Conservation (phyloP, 768 basidiomycete genomes). For the Boletus subparvulus region DNA sequence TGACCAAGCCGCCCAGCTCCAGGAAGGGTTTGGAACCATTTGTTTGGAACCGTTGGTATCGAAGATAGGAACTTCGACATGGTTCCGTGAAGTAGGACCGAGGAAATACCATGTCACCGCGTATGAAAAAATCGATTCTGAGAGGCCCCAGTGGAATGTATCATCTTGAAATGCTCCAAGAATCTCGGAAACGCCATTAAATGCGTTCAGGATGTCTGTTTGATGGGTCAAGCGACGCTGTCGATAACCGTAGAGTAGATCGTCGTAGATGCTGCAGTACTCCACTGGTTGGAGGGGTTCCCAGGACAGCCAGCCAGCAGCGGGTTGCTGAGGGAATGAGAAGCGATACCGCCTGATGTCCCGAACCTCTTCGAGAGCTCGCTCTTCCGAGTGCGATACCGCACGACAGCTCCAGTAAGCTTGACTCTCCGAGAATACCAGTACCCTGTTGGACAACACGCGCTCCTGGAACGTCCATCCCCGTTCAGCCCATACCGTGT, state of each 20-base stretch:
- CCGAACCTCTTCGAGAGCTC: slow-evolving; percentile 6
- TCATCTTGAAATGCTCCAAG: slow-evolving; percentile 9
- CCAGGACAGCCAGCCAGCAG: background rate
- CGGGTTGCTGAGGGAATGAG: background rate
- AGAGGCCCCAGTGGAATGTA: slow-evolving; percentile 12
- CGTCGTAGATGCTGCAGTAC: background rate
- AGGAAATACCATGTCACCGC: slow-evolving; percentile 7
- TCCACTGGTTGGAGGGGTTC: background rate
- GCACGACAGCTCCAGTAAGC: slow-evolving; percentile 17
- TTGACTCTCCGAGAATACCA: slow-evolving; percentile 19
- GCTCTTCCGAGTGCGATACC: slow-evolving; percentile 12
- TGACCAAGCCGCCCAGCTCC: slow-evolving; percentile 17
- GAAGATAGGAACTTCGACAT: background rate
- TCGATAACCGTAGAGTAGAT: slow-evolving; percentile 7
- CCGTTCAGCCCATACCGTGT: slow-evolving; percentile 9
- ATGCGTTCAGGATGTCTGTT: slow-evolving; percentile 17
- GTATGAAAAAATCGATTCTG: slow-evolving; percentile 12
- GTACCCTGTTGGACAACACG: slow-evolving; percentile 10
- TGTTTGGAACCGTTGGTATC: slow-evolving; percentile 1
- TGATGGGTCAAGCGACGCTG: slow-evolving; percentile 9
- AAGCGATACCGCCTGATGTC: background rate
- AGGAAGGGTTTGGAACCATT: slow-evolving; percentile 9
- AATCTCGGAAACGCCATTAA: slow-evolving; percentile 11
- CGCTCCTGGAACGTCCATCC: slow-evolving; percentile 24
- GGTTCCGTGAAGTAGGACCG: background rate